These are phyloP conservation scores for Pseudocercospora ulei DNA, from an alignment of 2,329 filamentous ascomycete genomes.

Conservation along the genomic window DNA sequence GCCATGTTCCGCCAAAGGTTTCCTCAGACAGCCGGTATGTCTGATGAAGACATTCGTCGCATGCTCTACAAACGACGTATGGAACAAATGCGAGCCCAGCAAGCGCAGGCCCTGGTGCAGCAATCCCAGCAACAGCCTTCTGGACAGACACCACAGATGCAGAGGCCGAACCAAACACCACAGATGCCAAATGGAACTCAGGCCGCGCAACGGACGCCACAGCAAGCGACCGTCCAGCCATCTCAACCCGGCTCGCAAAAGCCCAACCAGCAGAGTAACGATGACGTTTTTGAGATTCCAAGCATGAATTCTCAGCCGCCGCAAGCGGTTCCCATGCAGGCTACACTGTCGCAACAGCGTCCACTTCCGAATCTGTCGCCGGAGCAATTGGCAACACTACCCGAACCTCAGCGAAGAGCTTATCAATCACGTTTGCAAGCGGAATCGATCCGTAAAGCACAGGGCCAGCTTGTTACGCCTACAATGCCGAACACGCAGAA, in stretches of 20 bases:
- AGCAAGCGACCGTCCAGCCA: slow-evolving; percentile 23
- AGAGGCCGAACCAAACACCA: slow-evolving; percentile 14
- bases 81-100: slow-evolving; percentile 17
- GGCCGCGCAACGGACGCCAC: slow-evolving; percentile 16
- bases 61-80: slow-evolving; percentile 25
- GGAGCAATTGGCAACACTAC: slow-evolving; percentile 26
- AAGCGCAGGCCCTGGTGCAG: slow-evolving; percentile 35
- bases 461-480: slow-evolving; percentile 16
- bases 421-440: slow-evolving; percentile 20
- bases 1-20: slow-evolving; percentile 33
- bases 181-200: slow-evolving; percentile 13
- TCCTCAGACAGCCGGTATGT: slow-evolving; percentile 31
- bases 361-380: slow-evolving; percentile 9
- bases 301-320: slow-evolving; percentile 26
- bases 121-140: slow-evolving; percentile 31
- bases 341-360: slow-evolving; percentile 19
- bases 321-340: slow-evolving; percentile 30
- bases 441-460: slow-evolving; percentile 27
- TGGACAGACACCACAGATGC: slow-evolving; percentile 32
- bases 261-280: slow-evolving; percentile 29
- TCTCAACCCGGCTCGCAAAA: slow-evolving; percentile 22
- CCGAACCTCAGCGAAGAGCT: slow-evolving; percentile 19
- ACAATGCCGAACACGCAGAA: slow-evolving; percentile 9
- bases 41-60: slow-evolving; percentile 40
- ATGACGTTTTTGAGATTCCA: slow-evolving; percentile 38